These are phyloP conservation scores for Ophiostoma triangulosporum DNA, from an alignment of 2,329 filamentous ascomycete species.

Conservation along the genomic window DNA sequence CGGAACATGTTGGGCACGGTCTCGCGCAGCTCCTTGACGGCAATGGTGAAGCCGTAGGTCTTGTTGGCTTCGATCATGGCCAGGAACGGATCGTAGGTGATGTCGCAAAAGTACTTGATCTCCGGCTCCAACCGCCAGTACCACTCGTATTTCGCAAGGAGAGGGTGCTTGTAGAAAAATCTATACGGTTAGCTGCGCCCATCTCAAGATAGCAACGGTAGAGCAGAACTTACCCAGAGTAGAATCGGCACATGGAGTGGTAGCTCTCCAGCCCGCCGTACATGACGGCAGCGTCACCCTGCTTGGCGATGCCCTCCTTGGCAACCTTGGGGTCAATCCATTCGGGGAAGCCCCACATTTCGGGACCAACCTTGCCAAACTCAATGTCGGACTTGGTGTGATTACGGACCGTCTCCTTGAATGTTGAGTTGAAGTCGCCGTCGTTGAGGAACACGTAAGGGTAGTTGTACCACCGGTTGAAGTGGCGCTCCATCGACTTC, in stretches of 20 bases:
- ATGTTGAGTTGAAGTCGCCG: slow-evolving; percentile 87
- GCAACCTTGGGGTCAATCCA: slow-evolving; percentile 92
- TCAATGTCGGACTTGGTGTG: slow-evolving; percentile 82
- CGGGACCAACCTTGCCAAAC: slow-evolving; percentile 81
- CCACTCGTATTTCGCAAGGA: slow-evolving; percentile 96
- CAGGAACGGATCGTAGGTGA: slow-evolving; percentile 95
- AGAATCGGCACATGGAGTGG: slow-evolving; percentile 98
- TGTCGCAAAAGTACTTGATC: slow-evolving; percentile 99
- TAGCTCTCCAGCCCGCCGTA: slow-evolving; percentile 98
- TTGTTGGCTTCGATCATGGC: slow-evolving; percentile 92
- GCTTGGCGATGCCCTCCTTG: slow-evolving; percentile 90
- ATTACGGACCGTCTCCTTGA: slow-evolving; percentile 76
- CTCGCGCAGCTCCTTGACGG: slow-evolving; percentile 93
- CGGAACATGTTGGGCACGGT: slow-evolving; percentile 98
- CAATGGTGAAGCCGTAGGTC: slow-evolving; percentile 97
- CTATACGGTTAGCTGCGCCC: slow-evolving; percentile 24
- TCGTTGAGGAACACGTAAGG: slow-evolving; percentile 98
- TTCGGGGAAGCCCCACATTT: slow-evolving; percentile 93
- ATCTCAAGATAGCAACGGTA: background rate
- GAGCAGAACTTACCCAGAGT: slow-evolving; percentile 63
- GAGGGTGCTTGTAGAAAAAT: slow-evolving; percentile 94
- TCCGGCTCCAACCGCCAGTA: slow-evolving; percentile 99
- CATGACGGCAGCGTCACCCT: slow-evolving; percentile 96
- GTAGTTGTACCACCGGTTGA: slow-evolving; percentile 98
- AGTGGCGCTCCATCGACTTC: slow-evolving; percentile 95